Percentiles rank a stretch among this genome's conserved stretches.
phyloP scores from a whole-genome alignment of 208 protist species.

The Naegleria lovaniensis region DNA sequence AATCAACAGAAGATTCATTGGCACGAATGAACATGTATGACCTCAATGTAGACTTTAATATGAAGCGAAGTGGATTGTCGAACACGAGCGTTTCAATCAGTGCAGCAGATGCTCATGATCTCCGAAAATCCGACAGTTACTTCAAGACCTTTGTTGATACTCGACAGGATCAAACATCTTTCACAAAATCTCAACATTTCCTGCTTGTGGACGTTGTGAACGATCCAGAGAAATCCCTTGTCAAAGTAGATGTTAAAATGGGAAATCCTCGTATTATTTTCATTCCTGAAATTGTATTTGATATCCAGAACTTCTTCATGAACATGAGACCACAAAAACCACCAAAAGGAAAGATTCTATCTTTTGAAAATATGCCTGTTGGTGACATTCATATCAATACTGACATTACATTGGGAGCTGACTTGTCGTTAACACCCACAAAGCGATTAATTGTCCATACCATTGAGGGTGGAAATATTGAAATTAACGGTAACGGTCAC shows the following conservation, averaged over 20 bases:
- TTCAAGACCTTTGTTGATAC: conserved; percentile 7
- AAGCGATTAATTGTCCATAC: neutral
- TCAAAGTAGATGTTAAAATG: neutral
- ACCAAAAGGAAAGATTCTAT: neutral
- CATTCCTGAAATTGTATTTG: neutral
- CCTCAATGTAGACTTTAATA: neutral
- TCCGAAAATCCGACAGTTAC: neutral
- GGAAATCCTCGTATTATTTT: neutral
- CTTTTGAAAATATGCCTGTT: neutral
- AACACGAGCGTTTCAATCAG: neutral
- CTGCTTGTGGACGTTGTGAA: neutral
- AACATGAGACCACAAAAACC: neutral
- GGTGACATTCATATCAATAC: neutral
- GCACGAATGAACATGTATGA: conserved; percentile 11
- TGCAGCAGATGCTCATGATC: neutral
- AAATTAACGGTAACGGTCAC: neutral
- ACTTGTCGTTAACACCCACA: neutral
- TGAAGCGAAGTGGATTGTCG: neutral
- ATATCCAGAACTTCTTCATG: conserved; percentile 14
- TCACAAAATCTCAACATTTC: neutral
- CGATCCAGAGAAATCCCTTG: neutral
- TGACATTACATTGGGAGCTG: neutral
- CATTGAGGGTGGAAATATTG: neutral
- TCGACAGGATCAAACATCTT: neutral
- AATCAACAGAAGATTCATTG: neutral